These are phyloP conservation scores for Macroventuria anomochaeta DNA, from an alignment of 2,329 filamentous ascomycete species.

Conservation along the genomic window DNA sequence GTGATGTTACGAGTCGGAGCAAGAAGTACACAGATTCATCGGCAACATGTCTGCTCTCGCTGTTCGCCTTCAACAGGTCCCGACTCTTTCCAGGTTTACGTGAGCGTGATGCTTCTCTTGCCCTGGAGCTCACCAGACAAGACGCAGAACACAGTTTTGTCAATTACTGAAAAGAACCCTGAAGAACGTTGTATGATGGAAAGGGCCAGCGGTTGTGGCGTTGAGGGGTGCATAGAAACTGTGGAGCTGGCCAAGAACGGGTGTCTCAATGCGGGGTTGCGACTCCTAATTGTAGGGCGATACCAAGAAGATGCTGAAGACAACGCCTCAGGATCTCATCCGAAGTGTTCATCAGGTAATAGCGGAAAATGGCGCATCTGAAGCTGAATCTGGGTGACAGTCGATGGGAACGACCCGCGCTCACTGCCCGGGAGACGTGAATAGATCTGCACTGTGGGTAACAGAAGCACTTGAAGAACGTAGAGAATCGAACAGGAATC, in stretches of 20 bases:
- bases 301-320: too few relatives aligned
- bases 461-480: background rate
- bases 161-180: too few relatives aligned
- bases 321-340: too few relatives aligned
- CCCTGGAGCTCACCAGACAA: too few relatives aligned
- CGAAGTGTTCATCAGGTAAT: too few relatives aligned
- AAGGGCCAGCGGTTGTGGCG: background rate
- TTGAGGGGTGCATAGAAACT: background rate
- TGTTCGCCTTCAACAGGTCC: too few relatives aligned
- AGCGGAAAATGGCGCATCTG: too few relatives aligned
- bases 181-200: background rate
- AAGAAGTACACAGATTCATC: background rate
- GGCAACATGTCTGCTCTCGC: background rate
- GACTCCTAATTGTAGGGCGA: background rate
- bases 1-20: background rate
- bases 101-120: too few relatives aligned
- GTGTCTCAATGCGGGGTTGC: constrained; percentile 4
- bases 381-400: too few relatives aligned
- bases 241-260: background rate
- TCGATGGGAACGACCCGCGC: too few relatives aligned
- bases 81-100: too few relatives aligned
- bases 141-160: background rate
- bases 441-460: background rate
- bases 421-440: too few relatives aligned
- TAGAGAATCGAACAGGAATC: background rate